A percentile compares a stretch with the other conserved stretches of the same genome.
Evolutionary conservation across 129 eudicot genomes (phyloP).

Genomic region (Logfia minima): DNA sequence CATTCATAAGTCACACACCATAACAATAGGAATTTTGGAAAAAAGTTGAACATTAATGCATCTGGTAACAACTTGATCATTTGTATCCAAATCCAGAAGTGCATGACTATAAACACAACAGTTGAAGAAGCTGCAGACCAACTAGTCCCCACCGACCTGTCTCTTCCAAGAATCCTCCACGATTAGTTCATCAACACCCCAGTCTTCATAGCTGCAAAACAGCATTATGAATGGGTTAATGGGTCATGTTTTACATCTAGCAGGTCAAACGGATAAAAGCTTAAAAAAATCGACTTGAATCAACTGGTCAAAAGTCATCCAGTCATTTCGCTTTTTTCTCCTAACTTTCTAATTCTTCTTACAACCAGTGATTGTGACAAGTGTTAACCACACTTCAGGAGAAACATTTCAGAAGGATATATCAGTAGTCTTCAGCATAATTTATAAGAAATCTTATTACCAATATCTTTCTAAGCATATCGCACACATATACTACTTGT

Average conservation of each 20-base stretch:
- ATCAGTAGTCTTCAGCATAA: background rate
- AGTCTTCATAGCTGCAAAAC: slow-evolving; percentile 74
- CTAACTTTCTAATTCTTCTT: no score
- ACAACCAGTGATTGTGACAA: no score
- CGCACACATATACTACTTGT: background rate
- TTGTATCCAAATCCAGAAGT: slow-evolving; percentile 8
- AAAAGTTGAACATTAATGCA: slow-evolving; percentile 4
- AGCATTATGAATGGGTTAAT: background rate
- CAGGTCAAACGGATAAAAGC: background rate
- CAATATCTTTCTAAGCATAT: background rate
- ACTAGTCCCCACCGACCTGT: slow-evolving; percentile 87
- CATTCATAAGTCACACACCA: slow-evolving; percentile 2
- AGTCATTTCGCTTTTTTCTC: no score
- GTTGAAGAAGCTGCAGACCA: background rate
- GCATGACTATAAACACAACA: background rate
- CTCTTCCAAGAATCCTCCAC: slow-evolving; percentile 99
- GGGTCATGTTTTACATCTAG: background rate
- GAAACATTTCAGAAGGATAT: background rate
- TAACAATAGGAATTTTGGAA: background rate
- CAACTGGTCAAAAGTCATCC: no score
- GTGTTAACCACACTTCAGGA: no score
- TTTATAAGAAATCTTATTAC: no score
- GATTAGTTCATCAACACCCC: slow-evolving; percentile 96
- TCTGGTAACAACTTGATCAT: background rate
- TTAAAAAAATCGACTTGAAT: background rate